Conservation (phyloP, 164 flowering plant species). For the Annona cherimola region DNA sequence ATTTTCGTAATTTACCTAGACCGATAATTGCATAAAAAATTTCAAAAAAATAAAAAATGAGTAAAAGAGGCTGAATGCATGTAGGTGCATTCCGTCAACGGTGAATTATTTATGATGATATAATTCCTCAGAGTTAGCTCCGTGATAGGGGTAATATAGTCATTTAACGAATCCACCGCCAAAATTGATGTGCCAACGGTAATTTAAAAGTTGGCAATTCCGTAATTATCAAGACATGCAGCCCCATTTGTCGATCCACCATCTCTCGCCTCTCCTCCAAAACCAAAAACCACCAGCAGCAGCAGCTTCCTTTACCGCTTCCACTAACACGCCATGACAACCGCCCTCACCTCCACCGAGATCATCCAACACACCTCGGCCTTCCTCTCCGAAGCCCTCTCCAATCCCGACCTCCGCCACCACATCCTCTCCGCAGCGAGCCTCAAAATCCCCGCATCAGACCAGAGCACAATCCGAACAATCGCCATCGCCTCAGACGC, state of each 20-base stretch:
- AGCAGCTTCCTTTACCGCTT: not conserved
- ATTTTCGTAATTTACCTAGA: no score
- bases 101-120: no score
- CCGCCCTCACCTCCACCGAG: conserved; percentile 26
- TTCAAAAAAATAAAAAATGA: no score
- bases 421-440: conserved; percentile 35
- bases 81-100: no score
- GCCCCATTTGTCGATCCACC: not conserved
- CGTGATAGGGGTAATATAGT: not conserved
- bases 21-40: no score
- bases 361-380: conserved; percentile 43
- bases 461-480: conserved; percentile 22
- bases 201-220: not conserved
- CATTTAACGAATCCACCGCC: not conserved
- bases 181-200: not conserved
- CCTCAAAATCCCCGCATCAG: conserved; percentile 18
- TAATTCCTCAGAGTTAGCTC: no score
- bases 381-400: conserved; percentile 33
- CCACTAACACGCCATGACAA: conserved; percentile 11
- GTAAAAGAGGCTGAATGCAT: no score
- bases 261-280: not conserved
- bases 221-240: not conserved
- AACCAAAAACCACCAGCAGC: conserved; percentile 1
- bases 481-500: conserved; percentile 42
- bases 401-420: conserved; percentile 46